These are phyloP conservation scores for Fusarium cyanostomum DNA, from an alignment of 2,329 filamentous ascomycete genomes.

Conservation along the genomic window DNA sequence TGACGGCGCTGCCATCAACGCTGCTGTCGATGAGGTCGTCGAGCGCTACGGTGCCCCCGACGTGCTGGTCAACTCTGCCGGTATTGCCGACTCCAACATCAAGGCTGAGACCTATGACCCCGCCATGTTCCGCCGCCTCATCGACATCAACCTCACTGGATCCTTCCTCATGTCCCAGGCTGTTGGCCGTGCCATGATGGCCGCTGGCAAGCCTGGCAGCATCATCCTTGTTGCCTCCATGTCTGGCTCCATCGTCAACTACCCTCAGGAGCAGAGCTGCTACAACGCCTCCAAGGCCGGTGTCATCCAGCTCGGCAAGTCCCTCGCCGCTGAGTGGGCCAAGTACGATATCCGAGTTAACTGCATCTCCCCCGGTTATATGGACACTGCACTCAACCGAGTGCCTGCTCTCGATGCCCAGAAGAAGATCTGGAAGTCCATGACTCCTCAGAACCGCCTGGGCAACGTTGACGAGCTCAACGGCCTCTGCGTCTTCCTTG, in stretches of 20 bases:
- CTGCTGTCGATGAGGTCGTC: constrained; percentile 73
- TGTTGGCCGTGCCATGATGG: constrained; percentile 78
- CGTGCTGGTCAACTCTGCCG: constrained; percentile 81
- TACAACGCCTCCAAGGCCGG: constrained; percentile 88
- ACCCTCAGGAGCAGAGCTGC: constrained; percentile 82
- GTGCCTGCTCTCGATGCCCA: constrained; percentile 80
- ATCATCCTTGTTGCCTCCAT: constrained; percentile 83
- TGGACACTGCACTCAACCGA: constrained; percentile 84
- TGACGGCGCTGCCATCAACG: constrained; percentile 74
- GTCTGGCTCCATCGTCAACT: constrained; percentile 87
- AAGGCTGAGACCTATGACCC: constrained; percentile 81
- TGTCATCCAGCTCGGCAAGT: constrained; percentile 81
- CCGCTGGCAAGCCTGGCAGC: constrained; percentile 73
- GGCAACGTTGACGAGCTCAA: constrained; percentile 81
- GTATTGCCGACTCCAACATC: constrained; percentile 86
- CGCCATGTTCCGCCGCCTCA: constrained; percentile 79
- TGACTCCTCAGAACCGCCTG: constrained; percentile 78
- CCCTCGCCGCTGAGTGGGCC: constrained; percentile 85
- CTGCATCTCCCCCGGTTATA: constrained; percentile 85
- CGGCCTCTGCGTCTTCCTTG: constrained; percentile 79
- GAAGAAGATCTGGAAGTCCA: constrained; percentile 81
- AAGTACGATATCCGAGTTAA: constrained; percentile 84
- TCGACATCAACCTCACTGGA: constrained; percentile 85
- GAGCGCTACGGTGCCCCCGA: constrained; percentile 75
- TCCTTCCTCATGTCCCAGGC: constrained; percentile 81